Evolutionary conservation across 352 stramenopile genomes (phyloP).

Genomic region (Phytophthora kernoviae): DNA sequence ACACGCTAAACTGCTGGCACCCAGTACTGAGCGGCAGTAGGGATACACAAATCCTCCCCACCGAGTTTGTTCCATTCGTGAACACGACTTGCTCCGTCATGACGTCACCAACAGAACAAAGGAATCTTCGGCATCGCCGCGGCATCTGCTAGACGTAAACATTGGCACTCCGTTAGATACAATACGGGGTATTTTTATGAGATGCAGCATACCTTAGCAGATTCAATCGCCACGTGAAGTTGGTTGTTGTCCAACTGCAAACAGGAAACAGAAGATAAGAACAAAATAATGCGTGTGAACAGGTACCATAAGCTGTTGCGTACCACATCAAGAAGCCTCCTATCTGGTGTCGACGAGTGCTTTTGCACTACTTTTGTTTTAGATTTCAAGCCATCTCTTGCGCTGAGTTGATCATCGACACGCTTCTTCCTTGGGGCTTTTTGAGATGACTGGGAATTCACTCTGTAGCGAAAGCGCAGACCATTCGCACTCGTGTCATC

Average conservation of each 20-base stretch:
- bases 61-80: slow-evolving; percentile 60
- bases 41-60: slow-evolving; percentile 76
- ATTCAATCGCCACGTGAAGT: slow-evolving; percentile 28
- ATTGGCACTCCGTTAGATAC: slow-evolving; percentile 4
- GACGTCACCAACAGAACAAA: slow-evolving; percentile 71
- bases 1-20: slow-evolving; percentile 84
- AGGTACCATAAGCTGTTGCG: slow-evolving; percentile 3
- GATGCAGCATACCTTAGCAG: slow-evolving; percentile 26
- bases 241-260: slow-evolving; percentile 30
- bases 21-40: slow-evolving; percentile 82
- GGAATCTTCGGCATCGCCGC: slow-evolving; percentile 64
- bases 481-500: slow-evolving; percentile 8
- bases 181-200: background rate
- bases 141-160: slow-evolving; percentile 38
- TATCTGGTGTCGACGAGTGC: slow-evolving; percentile 10
- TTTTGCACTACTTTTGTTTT: slow-evolving; percentile 8
- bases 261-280: slow-evolving; percentile 8
- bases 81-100: slow-evolving; percentile 83
- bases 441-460: slow-evolving; percentile 2
- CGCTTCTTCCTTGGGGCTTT: slow-evolving; percentile 4
- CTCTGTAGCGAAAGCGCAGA: slow-evolving; percentile 16
- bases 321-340: slow-evolving; percentile 26
- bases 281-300: background rate
- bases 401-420: slow-evolving; percentile 4
- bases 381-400: slow-evolving; percentile 4